Evolutionary conservation across 345 rosid genomes (phyloP).

Genomic region (Raphanus raphanistrum): DNA sequence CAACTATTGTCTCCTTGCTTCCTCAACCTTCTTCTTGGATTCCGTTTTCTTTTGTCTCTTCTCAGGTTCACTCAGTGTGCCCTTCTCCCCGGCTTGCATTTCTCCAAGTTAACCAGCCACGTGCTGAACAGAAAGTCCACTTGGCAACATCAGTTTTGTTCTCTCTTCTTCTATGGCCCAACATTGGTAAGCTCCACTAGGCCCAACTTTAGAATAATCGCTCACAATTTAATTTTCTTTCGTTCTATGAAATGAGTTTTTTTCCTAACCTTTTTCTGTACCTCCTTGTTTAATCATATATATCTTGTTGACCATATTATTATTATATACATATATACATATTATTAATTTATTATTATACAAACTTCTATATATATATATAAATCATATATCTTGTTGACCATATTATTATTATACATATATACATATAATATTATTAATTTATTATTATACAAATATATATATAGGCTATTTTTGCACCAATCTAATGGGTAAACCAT

Average conservation of each 20-base stretch:
- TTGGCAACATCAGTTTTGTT: neutral
- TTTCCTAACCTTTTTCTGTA: neutral
- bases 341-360: too few species aligned
- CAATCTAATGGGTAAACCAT: constrained; percentile 9
- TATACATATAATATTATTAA: too few species aligned
- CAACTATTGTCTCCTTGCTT: constrained; percentile 42
- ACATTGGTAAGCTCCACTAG: neutral
- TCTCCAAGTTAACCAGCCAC: constrained; percentile 32
- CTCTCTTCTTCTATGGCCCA: neutral
- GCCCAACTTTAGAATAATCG: neutral
- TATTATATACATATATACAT: neutral
- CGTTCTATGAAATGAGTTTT: neutral
- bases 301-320: neutral
- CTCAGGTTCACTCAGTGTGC: constrained; percentile 34
- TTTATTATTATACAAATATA: neutral
- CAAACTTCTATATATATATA: too few species aligned
- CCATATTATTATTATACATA: neutral
- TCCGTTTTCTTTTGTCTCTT: constrained; percentile 40
- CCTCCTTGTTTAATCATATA: too few species aligned
- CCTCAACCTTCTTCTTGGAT: constrained; percentile 44
- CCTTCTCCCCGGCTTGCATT: constrained; percentile 44
- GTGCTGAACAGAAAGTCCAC: neutral
- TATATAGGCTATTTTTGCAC: neutral
- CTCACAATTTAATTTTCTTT: neutral
- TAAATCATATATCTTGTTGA: too few species aligned